Conservation (phyloP, 2,329 filamentous ascomycete species). For the Aspergillus quadrilineatus region DNA sequence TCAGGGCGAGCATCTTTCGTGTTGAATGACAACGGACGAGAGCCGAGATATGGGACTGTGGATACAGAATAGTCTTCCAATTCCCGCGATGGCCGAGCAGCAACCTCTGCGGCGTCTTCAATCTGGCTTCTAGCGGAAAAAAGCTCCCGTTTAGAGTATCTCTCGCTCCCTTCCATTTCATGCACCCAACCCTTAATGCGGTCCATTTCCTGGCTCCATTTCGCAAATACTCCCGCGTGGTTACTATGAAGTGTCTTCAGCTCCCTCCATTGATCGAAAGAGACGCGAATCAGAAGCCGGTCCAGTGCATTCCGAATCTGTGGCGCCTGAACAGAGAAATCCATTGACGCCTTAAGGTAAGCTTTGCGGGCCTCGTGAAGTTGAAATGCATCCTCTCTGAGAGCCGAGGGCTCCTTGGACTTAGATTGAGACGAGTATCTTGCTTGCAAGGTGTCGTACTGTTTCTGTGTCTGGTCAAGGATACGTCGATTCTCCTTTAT, state of each 20-base stretch:
- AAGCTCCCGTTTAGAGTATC: constrained; percentile 77
- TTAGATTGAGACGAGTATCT: constrained; percentile 84
- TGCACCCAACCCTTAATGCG: constrained; percentile 88
- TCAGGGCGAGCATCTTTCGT: constrained; percentile 57
- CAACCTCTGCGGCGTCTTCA: constrained; percentile 70
- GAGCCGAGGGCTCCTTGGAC: constrained; percentile 85
- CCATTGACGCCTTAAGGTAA: constrained; percentile 89
- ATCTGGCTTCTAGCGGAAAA: constrained; percentile 76
- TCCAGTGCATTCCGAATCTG: constrained; percentile 83
- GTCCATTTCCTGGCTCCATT: constrained; percentile 79
- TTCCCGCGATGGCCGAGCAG: constrained; percentile 79
- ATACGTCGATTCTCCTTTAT: constrained; percentile 65
- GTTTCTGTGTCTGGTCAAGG: constrained; percentile 77
- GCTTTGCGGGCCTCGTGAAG: constrained; percentile 88
- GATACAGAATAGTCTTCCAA: constrained; percentile 89
- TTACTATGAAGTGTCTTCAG: constrained; percentile 71
- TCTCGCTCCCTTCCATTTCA: constrained; percentile 90
- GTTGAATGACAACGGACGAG: constrained; percentile 64
- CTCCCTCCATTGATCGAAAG: constrained; percentile 84
- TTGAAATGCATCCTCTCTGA: constrained; percentile 93
- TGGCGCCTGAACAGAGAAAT: constrained; percentile 85
- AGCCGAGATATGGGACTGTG: constrained; percentile 83
- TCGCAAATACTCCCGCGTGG: constrained; percentile 60
- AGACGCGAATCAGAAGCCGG: constrained; percentile 79
- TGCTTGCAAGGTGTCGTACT: constrained; percentile 76